phyloP scores from a whole-genome alignment of 2,329 filamentous ascomycete species.

The Alternaria tenuissima region DNA sequence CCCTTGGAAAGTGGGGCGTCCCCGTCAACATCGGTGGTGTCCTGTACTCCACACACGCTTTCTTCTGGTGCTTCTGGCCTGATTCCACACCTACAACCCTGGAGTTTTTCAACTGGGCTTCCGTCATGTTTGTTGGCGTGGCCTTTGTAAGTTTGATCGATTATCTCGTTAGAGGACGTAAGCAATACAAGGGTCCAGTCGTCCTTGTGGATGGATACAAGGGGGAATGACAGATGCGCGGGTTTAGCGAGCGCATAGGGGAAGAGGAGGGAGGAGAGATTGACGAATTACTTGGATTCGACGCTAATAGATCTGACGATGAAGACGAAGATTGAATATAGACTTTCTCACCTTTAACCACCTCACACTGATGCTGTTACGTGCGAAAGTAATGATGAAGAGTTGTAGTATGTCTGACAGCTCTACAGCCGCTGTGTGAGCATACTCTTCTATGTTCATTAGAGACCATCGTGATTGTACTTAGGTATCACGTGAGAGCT shows the following conservation, averaged over 20 bases:
- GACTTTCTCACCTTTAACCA: neutral
- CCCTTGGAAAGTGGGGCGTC: conserved; percentile 50
- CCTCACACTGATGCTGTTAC: neutral
- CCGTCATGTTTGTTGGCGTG: conserved; percentile 47
- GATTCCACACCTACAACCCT: conserved; percentile 35
- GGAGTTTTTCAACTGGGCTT: conserved; percentile 47
- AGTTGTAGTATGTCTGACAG: neutral
- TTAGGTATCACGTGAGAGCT: neutral
- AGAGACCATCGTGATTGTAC: neutral
- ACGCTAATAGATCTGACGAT: neutral
- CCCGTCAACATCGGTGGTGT: conserved; percentile 50
- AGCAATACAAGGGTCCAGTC: conserved; percentile 47
- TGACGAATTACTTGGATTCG: conserved; percentile 1
- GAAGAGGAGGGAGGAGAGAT: neutral
- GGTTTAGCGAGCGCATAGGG: neutral
- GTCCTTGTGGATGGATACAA: conserved; percentile 38
- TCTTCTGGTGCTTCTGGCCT: conserved; percentile 56
- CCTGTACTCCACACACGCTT: conserved; percentile 47
- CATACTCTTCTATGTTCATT: neutral
- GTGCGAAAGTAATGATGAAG: neutral
- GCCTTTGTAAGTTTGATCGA: conserved; percentile 35
- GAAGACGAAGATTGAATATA: conserved; percentile 9
- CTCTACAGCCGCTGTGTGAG: neutral
- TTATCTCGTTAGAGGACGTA: conserved; percentile 42
- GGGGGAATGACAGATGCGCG: conserved; percentile 21